Evolutionary conservation across 2,329 filamentous ascomycete genomes (phyloP), one percentile per base, ranked within the genome.

Genomic region (Colletotrichum siamense): DNA sequence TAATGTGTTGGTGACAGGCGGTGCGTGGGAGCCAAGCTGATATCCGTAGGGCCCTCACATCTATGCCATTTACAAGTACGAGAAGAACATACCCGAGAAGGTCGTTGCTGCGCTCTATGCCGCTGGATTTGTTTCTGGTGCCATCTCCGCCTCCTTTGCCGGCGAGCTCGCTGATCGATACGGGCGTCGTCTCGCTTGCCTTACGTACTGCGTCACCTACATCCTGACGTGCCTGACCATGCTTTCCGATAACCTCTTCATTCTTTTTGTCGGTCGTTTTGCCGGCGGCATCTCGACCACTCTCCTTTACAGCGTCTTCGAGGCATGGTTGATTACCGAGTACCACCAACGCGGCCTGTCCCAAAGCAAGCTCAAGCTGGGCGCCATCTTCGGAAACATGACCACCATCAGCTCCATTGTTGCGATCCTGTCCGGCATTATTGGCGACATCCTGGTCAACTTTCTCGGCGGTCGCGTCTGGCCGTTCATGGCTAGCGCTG

Each of bases 251-350:
- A 80, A 82, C 52, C 77, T 87, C 4, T 79, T 82, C 4, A 65
- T 90, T 5, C 84, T 93, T 1, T 91, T 91, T 79, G 64, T 88
- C 5, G 91, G 91, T 18, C 86, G 91, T n/a, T 79, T 89, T 1
- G 85, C 89, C 9, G 90, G 91, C 18, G 91, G 91, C 1, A 79
- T 92, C 22, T 88, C 88, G 75, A 91, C 90, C 12, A 92, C 89
- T 16, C 82, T 92, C 24, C 85, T 92, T 22, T 92, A 89, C 83
- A 90, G 86, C 64, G 89, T 89, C 12, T 92, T 92, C 77, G 90
- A 92, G 78, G 88, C 89, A 62, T 92, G 91, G 91, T 88, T 92
- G 85, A 88, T 92, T 32, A 86, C 89, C 63, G 90, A 92, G 79
- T 92, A 88, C 77, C 87, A 90, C 75, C 81, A 84, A 28, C 83